Base-by-base conservation (phyloP, 179 eudicot species). In the Vitellaria paradoxa region DNA sequence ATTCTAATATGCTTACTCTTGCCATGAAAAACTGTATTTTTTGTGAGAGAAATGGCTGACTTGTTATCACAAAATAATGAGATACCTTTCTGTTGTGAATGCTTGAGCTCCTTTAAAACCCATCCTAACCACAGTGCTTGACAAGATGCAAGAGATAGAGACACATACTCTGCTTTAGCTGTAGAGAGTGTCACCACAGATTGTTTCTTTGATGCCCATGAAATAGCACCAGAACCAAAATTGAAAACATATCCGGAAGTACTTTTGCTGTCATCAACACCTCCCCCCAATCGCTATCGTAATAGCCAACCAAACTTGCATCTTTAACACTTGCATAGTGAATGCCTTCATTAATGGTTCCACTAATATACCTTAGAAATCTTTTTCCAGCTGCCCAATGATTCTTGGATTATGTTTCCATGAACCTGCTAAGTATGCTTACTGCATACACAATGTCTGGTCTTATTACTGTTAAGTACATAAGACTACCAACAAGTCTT, bases 271-370 rank as follows among this genome's bases (percentile, higher is more conserved):
- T 61, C 60, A 11, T 78, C 77, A 11, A 20, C n/a, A n/a, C 72
- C 72, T 3, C 81, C 64, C 24, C 81, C 63, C 14, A 80, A 17
- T 80, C 83, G 49, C 80, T 76, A 52, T 80, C 79, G 12, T 42
- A 76, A 42, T 75, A 80, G 3, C 52, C 76, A n/a, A 12, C 2
- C 65, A 0, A 61, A 5, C 23, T n/a, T 12, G 13, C 59, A 5
- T 8, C 69, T 50, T 45, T 18, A 47, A 17, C 55, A 5, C 52
- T 49, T 10, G 6, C 9, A 10, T 49, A 49, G 9, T 49, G 52
- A 49, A 49, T 70, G 20, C 17, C 66, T 61, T 63, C 68, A 60
- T 18, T 65, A n/a, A 65, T 53, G 7, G 77, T 81, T 1, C 84
- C 84, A 24, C 56, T 45, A 21, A 81, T 59, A 64, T 81, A 77